A percentile compares a stretch with the other conserved stretches of the same genome.
Conservation (phyloP, 768 basidiomycete genomes). For the Lactarius tabidus region DNA sequence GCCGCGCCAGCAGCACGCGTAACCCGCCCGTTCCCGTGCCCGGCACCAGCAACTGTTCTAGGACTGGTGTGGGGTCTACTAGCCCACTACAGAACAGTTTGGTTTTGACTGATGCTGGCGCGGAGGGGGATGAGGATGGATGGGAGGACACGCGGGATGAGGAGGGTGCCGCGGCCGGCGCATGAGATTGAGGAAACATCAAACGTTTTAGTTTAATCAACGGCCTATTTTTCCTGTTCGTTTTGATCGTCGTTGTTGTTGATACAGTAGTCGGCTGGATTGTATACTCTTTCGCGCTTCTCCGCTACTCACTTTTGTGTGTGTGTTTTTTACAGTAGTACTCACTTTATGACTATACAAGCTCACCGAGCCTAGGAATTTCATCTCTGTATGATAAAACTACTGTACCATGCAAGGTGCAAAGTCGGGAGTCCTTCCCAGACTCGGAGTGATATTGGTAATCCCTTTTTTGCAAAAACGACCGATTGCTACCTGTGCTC, state of each 20-base stretch:
- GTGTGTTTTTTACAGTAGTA: not conserved
- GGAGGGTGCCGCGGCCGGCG: not conserved
- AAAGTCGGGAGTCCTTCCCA: too few species aligned
- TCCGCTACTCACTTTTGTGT: not conserved
- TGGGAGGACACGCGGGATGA: slow-evolving; percentile 9
- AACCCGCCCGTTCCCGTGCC: not conserved
- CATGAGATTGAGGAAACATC: too few species aligned
- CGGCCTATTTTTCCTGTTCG: not conserved
- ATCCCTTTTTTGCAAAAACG: not conserved
- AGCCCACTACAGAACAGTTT: not conserved
- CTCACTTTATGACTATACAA: not conserved
- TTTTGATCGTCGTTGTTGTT: not conserved
- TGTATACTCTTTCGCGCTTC: not conserved
- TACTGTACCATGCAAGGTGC: too few species aligned
- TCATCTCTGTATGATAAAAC: not conserved
- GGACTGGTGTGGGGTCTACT: not conserved
- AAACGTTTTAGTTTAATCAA: not conserved
- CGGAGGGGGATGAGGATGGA: not conserved
- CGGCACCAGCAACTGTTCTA: not conserved
- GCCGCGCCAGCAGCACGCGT: not conserved
- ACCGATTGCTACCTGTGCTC: too few species aligned
- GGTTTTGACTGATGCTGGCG: not conserved
- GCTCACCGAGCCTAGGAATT: not conserved
- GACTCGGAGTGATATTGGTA: not conserved
- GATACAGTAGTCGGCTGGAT: not conserved